A percentile compares a stretch with the other conserved stretches of the same genome.
These are phyloP conservation scores for Penicillium verhagenii DNA, from an alignment of 495 filamentous ascomycete species.

Conservation along the genomic window DNA sequence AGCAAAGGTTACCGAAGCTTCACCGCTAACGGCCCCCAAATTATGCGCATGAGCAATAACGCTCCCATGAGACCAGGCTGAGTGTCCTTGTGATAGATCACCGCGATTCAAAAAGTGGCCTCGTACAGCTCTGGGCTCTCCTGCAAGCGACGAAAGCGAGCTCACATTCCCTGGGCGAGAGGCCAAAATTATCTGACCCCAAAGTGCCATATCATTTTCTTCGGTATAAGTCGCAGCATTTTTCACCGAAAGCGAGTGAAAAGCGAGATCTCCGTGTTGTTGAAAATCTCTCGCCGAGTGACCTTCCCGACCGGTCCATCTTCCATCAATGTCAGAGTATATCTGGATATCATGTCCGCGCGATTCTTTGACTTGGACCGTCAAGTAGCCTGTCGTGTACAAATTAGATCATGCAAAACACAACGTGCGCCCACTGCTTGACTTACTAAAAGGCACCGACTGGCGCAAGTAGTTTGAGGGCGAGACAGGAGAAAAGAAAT, in stretches of 20 bases:
- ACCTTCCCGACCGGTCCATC: constrained; percentile 43
- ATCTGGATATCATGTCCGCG: constrained; percentile 39
- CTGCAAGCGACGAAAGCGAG: constrained; percentile 30
- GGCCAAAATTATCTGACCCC: constrained; percentile 37
- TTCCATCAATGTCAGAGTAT: constrained; percentile 50
- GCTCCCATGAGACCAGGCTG: constrained; percentile 26
- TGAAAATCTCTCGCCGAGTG: constrained; percentile 30
- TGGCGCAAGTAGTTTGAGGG: constrained; percentile 79
- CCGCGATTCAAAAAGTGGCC: constrained; percentile 26
- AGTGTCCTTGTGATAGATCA: constrained; percentile 15
- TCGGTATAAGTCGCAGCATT: constrained; percentile 39
- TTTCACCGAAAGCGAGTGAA: constrained; percentile 35
- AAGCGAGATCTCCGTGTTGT: constrained; percentile 18
- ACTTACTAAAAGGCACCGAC: constrained; percentile 69
- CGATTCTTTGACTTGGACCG: constrained; percentile 51
- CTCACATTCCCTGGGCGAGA: constrained; percentile 26
- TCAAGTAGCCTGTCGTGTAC: constrained; percentile 56
- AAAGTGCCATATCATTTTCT: constrained; percentile 45
- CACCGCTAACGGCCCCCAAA: constrained; percentile 32
- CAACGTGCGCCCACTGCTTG: not conserved
- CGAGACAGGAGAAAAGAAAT: constrained; percentile 85
- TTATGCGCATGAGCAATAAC: constrained; percentile 45
- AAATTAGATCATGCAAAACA: constrained; percentile 16
- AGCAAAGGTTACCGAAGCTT: constrained; percentile 41
- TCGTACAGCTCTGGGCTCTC: constrained; percentile 19